Percentiles rank a stretch among this genome's conserved stretches.
Conservation (phyloP, 2,329 filamentous ascomycete genomes). For the Aspergillus latus region DNA sequence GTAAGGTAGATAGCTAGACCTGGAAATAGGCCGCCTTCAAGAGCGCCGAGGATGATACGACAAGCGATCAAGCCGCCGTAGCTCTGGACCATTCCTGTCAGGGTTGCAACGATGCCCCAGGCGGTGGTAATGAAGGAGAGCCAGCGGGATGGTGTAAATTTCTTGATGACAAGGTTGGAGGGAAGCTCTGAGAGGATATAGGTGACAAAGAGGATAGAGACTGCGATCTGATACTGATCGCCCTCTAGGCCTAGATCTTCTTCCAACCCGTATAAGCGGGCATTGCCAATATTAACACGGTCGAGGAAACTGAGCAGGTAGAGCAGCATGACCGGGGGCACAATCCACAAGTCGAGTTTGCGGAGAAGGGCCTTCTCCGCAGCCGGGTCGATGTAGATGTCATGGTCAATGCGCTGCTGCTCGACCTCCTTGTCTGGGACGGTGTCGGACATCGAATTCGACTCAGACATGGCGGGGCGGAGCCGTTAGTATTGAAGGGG, state of each 20-base stretch:
- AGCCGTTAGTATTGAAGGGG: background rate
- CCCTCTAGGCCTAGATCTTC: constrained; percentile 11
- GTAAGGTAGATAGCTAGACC: constrained; percentile 15
- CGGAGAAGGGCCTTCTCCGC: constrained; percentile 10
- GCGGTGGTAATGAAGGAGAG: constrained; percentile 12
- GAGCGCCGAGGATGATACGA: constrained; percentile 7
- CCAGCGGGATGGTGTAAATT: constrained; percentile 13
- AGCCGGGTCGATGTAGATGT: constrained; percentile 14
- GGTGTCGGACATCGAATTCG: constrained; percentile 1
- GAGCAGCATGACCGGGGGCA: constrained; percentile 9
- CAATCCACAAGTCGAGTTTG: constrained; percentile 12
- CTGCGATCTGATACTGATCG: constrained; percentile 11
- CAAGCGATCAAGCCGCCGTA: constrained; percentile 10
- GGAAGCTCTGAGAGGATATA: constrained; percentile 15
- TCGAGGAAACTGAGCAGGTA: constrained; percentile 14
- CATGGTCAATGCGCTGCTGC: constrained; percentile 3
- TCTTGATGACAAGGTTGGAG: constrained; percentile 14
- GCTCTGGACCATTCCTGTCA: constrained; percentile 7
- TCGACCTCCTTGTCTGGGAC: constrained; percentile 5
- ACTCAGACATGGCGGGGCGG: constrained; percentile 1
- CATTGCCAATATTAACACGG: constrained; percentile 14
- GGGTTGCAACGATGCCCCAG: constrained; percentile 13
- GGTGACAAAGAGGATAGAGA: constrained; percentile 13
- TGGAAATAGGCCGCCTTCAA: constrained; percentile 11
- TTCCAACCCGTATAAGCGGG: constrained; percentile 7